A percentile compares a stretch with the other conserved stretches of the same genome.
phyloP scores from a whole-genome alignment of 1,139 yeast species.

The Blastobotrys buckinghamii region DNA sequence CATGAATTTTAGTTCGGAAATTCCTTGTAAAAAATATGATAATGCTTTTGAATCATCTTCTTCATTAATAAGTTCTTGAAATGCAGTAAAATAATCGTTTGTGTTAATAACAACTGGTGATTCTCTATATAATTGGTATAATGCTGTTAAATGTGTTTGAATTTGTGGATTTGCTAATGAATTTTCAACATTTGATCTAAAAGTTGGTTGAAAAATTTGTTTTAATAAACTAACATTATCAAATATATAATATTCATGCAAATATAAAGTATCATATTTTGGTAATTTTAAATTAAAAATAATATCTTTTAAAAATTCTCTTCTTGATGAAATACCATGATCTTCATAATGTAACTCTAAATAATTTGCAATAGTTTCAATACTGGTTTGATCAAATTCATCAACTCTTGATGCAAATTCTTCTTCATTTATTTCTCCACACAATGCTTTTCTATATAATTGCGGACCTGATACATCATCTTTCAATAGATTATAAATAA shows the following conservation, averaged over 20 bases:
- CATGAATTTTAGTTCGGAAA: slow-evolving; percentile 47
- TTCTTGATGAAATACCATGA: background rate
- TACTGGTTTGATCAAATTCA: slow-evolving; percentile 1
- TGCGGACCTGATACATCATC: background rate
- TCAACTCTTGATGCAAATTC: slow-evolving; percentile 8
- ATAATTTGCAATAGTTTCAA: background rate
- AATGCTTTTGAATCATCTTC: slow-evolving; percentile 34
- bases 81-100: slow-evolving; percentile 71
- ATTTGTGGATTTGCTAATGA: slow-evolving; percentile 36
- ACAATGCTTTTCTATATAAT: slow-evolving; percentile 1
- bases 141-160: slow-evolving; percentile 41
- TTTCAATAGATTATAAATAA: background rate
- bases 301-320: background rate
- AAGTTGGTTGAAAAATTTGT: slow-evolving; percentile 37
- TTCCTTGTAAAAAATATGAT: slow-evolving; percentile 53
- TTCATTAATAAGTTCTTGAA: slow-evolving; percentile 49
- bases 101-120: slow-evolving; percentile 71
- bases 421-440: slow-evolving; percentile 1
- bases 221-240: slow-evolving; percentile 26
- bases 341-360: background rate
- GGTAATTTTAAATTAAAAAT: background rate
- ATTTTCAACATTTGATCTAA: slow-evolving; percentile 35
- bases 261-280: slow-evolving; percentile 13
- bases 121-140: slow-evolving; percentile 71
- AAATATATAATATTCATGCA: slow-evolving; percentile 25